Conservation (phyloP, 352 stramenopile genomes). For the Salisapilia sapeloensis region DNA sequence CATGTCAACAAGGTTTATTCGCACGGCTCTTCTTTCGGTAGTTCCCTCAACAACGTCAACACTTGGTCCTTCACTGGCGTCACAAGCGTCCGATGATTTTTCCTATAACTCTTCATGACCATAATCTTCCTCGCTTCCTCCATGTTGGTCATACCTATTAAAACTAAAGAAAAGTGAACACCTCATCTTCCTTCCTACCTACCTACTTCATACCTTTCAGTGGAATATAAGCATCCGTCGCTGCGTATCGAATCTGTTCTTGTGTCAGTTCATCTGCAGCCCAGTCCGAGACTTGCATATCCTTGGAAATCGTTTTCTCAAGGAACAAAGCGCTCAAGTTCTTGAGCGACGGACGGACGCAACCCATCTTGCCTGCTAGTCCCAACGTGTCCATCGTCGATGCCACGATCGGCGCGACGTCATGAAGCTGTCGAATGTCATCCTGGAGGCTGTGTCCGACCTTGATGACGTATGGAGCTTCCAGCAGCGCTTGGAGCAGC, state of each 20-base stretch:
- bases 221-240: constrained; percentile 63
- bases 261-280: constrained; percentile 38
- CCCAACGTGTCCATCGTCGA: constrained; percentile 70
- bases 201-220: constrained; percentile 22
- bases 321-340: constrained; percentile 67
- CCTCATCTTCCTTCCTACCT: too few species aligned
- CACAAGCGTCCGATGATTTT: too few species aligned
- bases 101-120: too few species aligned
- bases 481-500: constrained; percentile 36
- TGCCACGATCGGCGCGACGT: constrained; percentile 37
- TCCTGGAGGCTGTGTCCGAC: constrained; percentile 61
- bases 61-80: too few species aligned
- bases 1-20: too few species aligned
- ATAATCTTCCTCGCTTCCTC: too few species aligned
- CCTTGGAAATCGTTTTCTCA: constrained; percentile 44
- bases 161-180: too few species aligned
- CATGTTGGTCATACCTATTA: too few species aligned
- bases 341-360: constrained; percentile 46
- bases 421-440: constrained; percentile 49
- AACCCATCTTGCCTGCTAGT: constrained; percentile 61
- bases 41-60: too few species aligned
- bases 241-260: constrained; percentile 63
- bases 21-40: too few species aligned
- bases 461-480: constrained; percentile 42
- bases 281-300: constrained; percentile 80